Evolutionary conservation across 116 monocot genomes (phyloP).

Genomic region (Posidonia oceanica): DNA sequence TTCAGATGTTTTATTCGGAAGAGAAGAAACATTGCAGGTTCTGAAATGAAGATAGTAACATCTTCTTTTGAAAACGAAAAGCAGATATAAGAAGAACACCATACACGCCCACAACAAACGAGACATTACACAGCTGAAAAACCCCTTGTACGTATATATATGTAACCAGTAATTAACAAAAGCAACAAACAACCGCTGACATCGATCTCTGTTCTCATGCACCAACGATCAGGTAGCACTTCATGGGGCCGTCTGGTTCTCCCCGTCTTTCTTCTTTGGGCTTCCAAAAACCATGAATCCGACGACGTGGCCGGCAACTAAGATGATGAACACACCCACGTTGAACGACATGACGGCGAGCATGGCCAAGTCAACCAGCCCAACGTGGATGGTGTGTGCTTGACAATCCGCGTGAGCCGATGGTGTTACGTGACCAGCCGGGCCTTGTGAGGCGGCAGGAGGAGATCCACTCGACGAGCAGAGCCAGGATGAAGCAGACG

Average conservation of each 20-base stretch:
- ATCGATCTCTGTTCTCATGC: no score
- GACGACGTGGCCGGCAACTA: constrained; percentile 25
- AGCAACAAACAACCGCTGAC: no score
- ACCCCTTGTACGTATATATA: no score
- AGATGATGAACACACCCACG: constrained; percentile 26
- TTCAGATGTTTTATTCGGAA: no score
- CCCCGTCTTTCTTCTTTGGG: background rate
- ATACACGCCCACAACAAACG: no score
- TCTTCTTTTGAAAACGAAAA: no score
- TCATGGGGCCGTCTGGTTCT: background rate
- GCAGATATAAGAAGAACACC: no score
- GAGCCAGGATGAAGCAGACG: constrained; percentile 31
- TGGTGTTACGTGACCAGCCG: constrained; percentile 4
- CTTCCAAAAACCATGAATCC: constrained; percentile 26
- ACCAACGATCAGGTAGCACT: background rate
- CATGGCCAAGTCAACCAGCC: constrained; percentile 33
- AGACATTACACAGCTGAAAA: no score
- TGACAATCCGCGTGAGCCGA: constrained; percentile 12
- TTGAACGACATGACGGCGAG: constrained; percentile 70
- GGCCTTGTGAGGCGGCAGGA: background rate
- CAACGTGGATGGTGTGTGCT: constrained; percentile 28
- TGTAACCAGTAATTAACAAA: no score
- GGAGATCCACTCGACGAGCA: constrained; percentile 20
- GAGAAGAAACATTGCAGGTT: no score
- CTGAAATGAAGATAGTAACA: no score